Evolutionary conservation across 768 basidiomycete species (phyloP).

Genomic region (Suillus bovinus): DNA sequence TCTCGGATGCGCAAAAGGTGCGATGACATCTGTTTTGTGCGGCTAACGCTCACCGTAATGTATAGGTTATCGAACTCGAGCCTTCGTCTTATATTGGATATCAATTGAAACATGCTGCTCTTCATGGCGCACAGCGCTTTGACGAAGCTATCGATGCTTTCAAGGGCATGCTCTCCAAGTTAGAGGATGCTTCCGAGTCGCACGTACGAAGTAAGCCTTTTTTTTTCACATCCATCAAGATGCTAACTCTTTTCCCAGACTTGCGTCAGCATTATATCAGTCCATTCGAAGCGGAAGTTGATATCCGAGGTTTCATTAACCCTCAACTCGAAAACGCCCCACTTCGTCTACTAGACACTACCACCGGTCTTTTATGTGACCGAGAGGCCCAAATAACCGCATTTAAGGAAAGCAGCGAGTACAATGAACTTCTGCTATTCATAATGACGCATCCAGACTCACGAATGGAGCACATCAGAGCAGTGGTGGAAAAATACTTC

Average conservation of each 20-base stretch:
- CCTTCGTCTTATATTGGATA: neutral
- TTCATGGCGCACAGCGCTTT: neutral
- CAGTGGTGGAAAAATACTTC: neutral
- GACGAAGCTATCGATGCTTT: neutral
- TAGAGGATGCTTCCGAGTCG: neutral
- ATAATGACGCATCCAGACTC: neutral
- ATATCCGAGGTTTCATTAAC: neutral
- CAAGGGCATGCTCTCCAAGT: neutral
- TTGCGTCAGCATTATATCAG: neutral
- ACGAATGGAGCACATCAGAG: neutral
- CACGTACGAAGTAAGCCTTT: neutral
- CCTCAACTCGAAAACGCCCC: neutral
- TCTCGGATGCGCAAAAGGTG: neutral
- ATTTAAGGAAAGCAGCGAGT: neutral
- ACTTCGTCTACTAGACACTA: neutral
- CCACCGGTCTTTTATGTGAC: neutral
- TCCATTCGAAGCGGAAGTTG: neutral
- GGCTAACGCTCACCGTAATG: neutral
- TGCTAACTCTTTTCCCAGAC: neutral
- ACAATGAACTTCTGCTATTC: neutral
- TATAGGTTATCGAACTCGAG: neutral
- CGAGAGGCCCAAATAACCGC: neutral
- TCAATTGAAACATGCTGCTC: neutral
- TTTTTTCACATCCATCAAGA: neutral
- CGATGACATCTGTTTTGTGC: neutral